Conservation (phyloP, 495 filamentous ascomycete genomes). For the Talaromyces wortmannii region DNA sequence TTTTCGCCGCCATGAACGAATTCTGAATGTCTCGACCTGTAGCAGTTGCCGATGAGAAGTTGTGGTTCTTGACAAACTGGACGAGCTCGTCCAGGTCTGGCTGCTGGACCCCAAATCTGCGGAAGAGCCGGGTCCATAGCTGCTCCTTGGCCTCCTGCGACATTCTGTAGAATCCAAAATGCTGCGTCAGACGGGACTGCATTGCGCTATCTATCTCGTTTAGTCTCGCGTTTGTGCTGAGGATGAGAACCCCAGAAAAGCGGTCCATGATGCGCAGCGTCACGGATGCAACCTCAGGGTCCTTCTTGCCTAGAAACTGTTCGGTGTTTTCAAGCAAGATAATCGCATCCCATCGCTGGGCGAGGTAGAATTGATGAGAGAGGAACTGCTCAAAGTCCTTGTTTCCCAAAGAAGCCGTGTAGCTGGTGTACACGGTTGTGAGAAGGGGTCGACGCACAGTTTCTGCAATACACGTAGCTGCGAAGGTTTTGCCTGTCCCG, state of each 20-base stretch:
- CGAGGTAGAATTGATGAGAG: background rate
- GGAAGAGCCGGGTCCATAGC: background rate
- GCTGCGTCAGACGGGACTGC: background rate
- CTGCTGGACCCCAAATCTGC: background rate
- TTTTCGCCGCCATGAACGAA: background rate
- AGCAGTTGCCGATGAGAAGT: background rate
- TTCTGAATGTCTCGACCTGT: background rate
- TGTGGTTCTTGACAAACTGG: background rate
- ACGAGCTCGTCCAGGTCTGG: background rate
- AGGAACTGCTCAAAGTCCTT: background rate
- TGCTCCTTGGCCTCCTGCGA: background rate
- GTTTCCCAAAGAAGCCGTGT: background rate
- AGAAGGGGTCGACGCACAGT: background rate
- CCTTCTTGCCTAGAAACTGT: background rate
- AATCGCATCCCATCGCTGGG: background rate
- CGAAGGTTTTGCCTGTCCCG: background rate
- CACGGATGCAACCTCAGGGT: background rate
- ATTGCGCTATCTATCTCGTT: background rate
- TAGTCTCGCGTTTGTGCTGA: background rate
- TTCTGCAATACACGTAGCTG: background rate
- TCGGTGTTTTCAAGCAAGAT: background rate
- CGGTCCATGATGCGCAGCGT: background rate
- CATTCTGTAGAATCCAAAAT: background rate
- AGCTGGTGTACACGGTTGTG: background rate
- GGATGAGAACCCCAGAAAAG: background rate